Conservation (phyloP, 805 yeast species). For the Zygoascus biomembranicola region DNA sequence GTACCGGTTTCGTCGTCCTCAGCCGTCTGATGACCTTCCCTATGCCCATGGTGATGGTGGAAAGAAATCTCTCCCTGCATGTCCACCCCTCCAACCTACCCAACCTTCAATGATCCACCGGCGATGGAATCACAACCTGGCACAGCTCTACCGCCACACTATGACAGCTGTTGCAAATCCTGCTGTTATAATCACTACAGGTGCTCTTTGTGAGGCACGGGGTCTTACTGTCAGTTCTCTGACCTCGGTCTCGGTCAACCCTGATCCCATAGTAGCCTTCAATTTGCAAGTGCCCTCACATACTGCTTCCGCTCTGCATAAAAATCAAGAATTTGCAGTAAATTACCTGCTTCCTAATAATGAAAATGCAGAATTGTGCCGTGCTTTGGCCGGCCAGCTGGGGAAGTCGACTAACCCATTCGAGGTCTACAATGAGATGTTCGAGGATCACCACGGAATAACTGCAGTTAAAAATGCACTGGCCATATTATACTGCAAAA, state of each 20-base stretch:
- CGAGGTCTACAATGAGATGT: constrained; percentile 20
- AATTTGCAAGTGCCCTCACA: constrained; percentile 81
- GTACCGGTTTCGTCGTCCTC: not conserved
- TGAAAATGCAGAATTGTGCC: constrained; percentile 50
- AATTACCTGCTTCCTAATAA: constrained; percentile 63
- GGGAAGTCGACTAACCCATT: constrained; percentile 31
- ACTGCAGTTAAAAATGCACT: constrained; percentile 22
- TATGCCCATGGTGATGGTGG: not conserved
- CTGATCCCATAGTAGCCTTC: constrained; percentile 73
- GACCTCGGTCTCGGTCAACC: constrained; percentile 69
- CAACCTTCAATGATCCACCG: not conserved
- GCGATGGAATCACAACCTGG: not conserved
- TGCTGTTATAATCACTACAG: constrained; percentile 54
- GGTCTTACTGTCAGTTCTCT: constrained; percentile 87
- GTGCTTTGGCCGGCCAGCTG: constrained; percentile 53
- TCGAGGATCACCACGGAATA: constrained; percentile 13
- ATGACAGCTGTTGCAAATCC: constrained; percentile 43
- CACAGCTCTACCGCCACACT: constrained; percentile 27
- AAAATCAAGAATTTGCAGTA: constrained; percentile 53
- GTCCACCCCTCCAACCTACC: not conserved
- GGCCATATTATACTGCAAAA: constrained; percentile 24
- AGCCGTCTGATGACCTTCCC: not conserved
- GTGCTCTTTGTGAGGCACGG: constrained; percentile 30
- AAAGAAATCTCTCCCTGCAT: not conserved
- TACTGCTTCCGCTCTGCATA: constrained; percentile 61